Evolutionary conservation across 2,329 filamentous ascomycete species (phyloP), one percentile per base, ranked within the genome.

Genomic region (Botrytis elliptica): DNA sequence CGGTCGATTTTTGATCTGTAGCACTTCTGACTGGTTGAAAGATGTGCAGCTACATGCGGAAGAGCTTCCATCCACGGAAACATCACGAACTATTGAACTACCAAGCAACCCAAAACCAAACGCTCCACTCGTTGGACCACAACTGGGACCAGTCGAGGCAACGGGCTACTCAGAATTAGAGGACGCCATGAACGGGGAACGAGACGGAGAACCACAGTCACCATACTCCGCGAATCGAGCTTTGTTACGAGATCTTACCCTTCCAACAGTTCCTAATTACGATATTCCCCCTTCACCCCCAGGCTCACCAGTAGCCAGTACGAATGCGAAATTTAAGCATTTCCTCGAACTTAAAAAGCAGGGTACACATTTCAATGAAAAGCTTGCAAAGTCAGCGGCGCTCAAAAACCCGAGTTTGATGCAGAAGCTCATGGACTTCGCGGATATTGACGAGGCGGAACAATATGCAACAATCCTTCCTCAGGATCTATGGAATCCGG

Each of bases 341-440:
- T 95, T 96, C 77, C 87, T 95, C 0, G 86, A 89, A 64, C 86
- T 95, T n/a, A 96, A 96, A 83, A 90, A 89, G 79, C 89, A 91
- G 76, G 91, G 91, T 7, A 86, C 90, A 25, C 93, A 96, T 82
- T 95, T 95, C 85, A 95, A 96, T 81, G 85, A 89, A 78, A 90
- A 92, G 75, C 84, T 96, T 14, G 88, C 91, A 52, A 86, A 87
- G 73, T 92, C 91, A 0, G 83, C 88, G 0, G 89, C 91, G 12
- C 84, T 95, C 74, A 88, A 88, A 70, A 95, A 95, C 79, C 93
- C 93, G 3, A 88, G 87, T 60, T 84, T 95, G 71, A 88, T 90
- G 82, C 89, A 92, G 75, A 94, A 93, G 82, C 85, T 95, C 72
- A 86, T 94, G 84, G 86, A 85, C 38, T 95, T 93, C 83, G 90